A percentile compares a stretch with the other conserved stretches of the same genome.
Conservation (phyloP, 306 rosid genomes). For the Prunus mongolica region DNA sequence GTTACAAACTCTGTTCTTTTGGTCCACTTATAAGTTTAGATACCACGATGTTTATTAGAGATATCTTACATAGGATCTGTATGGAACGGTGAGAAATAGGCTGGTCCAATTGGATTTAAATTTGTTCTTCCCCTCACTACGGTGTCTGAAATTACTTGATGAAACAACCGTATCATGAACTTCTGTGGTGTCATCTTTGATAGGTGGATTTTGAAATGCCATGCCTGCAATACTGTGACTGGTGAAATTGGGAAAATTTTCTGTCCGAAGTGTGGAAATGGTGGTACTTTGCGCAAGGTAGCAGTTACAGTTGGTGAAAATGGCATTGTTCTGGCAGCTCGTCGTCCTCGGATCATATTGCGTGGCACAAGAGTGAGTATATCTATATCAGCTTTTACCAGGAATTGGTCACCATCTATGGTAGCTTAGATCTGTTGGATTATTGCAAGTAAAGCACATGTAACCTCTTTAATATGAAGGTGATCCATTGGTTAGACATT, state of each 20-base stretch:
- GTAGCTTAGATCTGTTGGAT: background rate
- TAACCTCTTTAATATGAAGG: background rate
- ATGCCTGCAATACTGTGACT: conserved; percentile 81
- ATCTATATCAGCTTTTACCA: background rate
- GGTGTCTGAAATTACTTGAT: background rate
- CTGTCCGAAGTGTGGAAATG: conserved; percentile 97
- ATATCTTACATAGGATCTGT: background rate
- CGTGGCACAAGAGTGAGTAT: conserved; percentile 91
- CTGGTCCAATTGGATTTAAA: background rate
- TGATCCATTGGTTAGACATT: background rate
- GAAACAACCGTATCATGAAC: background rate
- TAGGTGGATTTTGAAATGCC: conserved; percentile 97
- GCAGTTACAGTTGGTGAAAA: conserved; percentile 98
- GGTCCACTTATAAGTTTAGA: background rate
- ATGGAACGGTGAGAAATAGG: background rate
- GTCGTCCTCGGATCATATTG: conserved; percentile 61
- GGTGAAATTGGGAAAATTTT: conserved; percentile 83
- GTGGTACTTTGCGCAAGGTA: conserved; percentile 93
- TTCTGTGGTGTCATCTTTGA: conserved; percentile 14
- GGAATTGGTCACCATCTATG: background rate
- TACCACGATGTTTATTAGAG: background rate
- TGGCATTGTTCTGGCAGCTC: conserved; percentile 71
- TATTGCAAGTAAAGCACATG: background rate
- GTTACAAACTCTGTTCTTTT: background rate
- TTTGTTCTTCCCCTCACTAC: background rate